phyloP scores from a whole-genome alignment of 805 yeast genomes.

The Starmerella khaoyaiensis region DNA sequence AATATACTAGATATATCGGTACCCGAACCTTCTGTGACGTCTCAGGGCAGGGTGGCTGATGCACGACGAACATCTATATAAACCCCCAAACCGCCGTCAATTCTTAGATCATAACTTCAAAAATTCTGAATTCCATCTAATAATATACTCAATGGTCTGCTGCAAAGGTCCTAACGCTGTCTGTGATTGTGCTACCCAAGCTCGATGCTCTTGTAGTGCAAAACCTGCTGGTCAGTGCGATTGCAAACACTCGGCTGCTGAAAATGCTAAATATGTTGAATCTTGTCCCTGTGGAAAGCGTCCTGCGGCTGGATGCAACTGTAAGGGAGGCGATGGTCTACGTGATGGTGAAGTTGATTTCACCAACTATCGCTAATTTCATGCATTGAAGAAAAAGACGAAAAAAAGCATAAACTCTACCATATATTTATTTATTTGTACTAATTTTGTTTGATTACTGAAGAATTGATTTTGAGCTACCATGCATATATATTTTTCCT shows the following conservation, averaged over 20 bases:
- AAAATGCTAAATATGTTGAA: slow-evolving; percentile 36
- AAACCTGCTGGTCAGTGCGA: slow-evolving; percentile 46
- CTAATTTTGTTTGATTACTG: too few relatives aligned
- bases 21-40: too few relatives aligned
- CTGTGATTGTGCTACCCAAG: slow-evolving; percentile 49
- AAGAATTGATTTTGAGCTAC: too few relatives aligned
- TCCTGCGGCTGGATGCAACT: slow-evolving; percentile 40
- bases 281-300: slow-evolving; percentile 53
- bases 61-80: too few relatives aligned
- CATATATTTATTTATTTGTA: too few relatives aligned
- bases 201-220: slow-evolving; percentile 52
- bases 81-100: background rate
- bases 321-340: slow-evolving; percentile 35
- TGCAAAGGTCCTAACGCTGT: slow-evolving; percentile 32
- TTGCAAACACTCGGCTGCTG: slow-evolving; percentile 40
- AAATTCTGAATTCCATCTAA: background rate
- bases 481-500: too few relatives aligned
- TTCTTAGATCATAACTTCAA: background rate
- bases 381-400: too few relatives aligned
- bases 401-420: too few relatives aligned
- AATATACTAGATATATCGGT: too few relatives aligned
- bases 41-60: too few relatives aligned
- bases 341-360: slow-evolving; percentile 50
- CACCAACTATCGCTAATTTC: slow-evolving; percentile 33
- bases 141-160: slow-evolving; percentile 28